These are phyloP conservation scores for Knoxia roxburghii DNA, from an alignment of 257 asterid genomes.

Conservation along the genomic window DNA sequence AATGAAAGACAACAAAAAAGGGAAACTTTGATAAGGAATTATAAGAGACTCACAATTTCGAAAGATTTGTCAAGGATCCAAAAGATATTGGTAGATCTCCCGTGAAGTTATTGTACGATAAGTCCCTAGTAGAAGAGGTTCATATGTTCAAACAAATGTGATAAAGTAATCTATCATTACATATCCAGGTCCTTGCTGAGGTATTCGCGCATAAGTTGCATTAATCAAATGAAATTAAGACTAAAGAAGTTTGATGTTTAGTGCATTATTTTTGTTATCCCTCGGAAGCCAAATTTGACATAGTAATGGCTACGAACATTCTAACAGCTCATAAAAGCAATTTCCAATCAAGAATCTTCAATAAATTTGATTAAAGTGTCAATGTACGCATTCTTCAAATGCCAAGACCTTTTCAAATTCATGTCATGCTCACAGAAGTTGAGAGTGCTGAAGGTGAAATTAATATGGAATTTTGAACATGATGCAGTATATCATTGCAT, in stretches of 20 bases:
- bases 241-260: not conserved
- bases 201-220: not conserved
- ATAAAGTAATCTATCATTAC: not conserved
- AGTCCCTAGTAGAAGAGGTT: conserved; percentile 53
- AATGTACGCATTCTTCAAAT: not conserved
- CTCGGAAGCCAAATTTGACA: not conserved
- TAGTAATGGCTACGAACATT: not conserved
- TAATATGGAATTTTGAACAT: not conserved
- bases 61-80: conserved; percentile 47
- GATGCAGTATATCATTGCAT: not conserved
- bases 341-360: not conserved
- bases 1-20: not conserved
- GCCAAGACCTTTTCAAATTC: not conserved
- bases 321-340: not conserved
- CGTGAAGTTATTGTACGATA: conserved; percentile 70
- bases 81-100: conserved; percentile 93
- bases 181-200: not conserved
- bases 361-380: not conserved
- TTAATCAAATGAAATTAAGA: not conserved
- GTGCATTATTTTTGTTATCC: not conserved
- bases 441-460: not conserved
- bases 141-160: conserved; percentile 6
- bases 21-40: conserved; percentile 8
- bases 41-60: conserved; percentile 56
- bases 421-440: not conserved